Base-by-base conservation (phyloP, 805 yeast species). In the Kodamaea laetipori region DNA sequence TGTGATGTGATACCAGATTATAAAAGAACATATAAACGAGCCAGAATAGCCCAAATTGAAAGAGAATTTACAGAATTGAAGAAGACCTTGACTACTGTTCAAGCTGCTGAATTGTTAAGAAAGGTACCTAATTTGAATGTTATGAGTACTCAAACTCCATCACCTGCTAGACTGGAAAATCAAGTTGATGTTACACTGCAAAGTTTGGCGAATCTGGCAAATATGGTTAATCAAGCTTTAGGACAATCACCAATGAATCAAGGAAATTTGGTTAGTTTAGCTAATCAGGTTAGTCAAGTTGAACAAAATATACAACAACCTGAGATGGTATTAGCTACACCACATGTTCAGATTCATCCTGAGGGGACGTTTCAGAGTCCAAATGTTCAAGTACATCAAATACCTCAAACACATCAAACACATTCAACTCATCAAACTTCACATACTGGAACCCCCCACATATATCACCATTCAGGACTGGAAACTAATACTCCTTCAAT, bases 11-110 rank as follows among this genome's bases (percentile, higher is more conserved):
- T 88, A 54, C 76, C 86, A 11, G 94, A 83, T 53, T 92, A 86
- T 63, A 89, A 90, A 61, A 74, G 99, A 54, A 90, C 97, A 0
- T 86, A 86, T 51, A 94, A 92, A 58, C 72, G 98, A 35, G 95
- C 92, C 11, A 74, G 87, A 46, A 78, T 85, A 34, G 89, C 86
- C n/a, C 85, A 82, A 71, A 76, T 92, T 42, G 98, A 90, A 58
- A 78, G 76, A 52, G 95, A 90, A 60, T 80, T 85, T 49, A 77
- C 78, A 45, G 90, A 83, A 53, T 65, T 88, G 41, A 77, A 85
- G 53, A 74, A 76, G 56, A 73, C 79, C 24, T 62, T 85, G 43
- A 60, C 63, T 8, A 45, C 60, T 1, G 54, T 62, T 4, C 66
- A 61, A 41, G 67, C 70, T 1, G 60, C 61, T 6, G 71, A 67